These are phyloP conservation scores for Coemansia sp. DNA, from an alignment of 192 early-diverging fungal species.

Conservation along the genomic window DNA sequence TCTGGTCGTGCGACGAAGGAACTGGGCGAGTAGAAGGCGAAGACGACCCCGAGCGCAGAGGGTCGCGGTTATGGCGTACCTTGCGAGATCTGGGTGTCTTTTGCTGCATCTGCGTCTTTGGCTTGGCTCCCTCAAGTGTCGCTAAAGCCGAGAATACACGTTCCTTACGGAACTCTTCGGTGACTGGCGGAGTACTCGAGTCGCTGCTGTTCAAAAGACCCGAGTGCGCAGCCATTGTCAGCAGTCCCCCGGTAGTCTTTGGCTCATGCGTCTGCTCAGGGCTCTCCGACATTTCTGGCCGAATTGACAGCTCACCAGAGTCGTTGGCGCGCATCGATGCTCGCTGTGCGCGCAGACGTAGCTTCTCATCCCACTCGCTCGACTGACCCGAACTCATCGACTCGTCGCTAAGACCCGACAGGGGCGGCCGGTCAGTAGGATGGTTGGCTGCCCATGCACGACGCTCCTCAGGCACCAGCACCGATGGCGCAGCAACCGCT, in stretches of 20 bases:
- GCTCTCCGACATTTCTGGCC: conserved; percentile 21
- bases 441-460: conserved; percentile 30
- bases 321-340: neutral
- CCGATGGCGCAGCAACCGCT: conserved; percentile 1
- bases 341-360: conserved; percentile 25
- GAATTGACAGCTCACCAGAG: neutral
- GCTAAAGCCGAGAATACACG: conserved; percentile 23
- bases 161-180: conserved; percentile 23
- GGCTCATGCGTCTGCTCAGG: conserved; percentile 28
- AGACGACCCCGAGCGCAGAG: conserved; percentile 6
- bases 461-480: conserved; percentile 15
- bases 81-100: conserved; percentile 20
- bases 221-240: neutral
- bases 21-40: conserved; percentile 11
- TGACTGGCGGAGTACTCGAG: conserved; percentile 4
- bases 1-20: neutral
- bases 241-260: conserved; percentile 42
- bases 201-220: neutral
- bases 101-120: neutral
- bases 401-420: conserved; percentile 13
- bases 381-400: conserved; percentile 16
- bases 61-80: conserved; percentile 24
- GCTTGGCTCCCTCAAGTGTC: conserved; percentile 25
- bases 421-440: conserved; percentile 31
- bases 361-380: conserved; percentile 26